phyloP scores from a whole-genome alignment of 2,329 filamentous ascomycete species.

The Aspergillus versicolor region DNA sequence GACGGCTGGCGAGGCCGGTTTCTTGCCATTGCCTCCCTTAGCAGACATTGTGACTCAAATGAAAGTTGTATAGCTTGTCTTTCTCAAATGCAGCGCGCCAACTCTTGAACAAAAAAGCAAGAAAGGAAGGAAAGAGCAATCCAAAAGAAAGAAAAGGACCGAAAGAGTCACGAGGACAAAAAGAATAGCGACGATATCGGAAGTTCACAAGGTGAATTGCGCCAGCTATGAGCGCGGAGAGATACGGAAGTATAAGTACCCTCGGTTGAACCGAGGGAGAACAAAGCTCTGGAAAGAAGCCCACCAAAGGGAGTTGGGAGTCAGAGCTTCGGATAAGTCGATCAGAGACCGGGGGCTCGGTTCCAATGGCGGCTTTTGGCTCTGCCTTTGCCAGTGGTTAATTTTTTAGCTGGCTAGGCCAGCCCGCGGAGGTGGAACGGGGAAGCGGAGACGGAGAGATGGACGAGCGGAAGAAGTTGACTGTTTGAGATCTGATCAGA shows the following conservation, averaged over 20 bases:
- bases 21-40: slow-evolving; percentile 64
- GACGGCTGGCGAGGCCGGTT: slow-evolving; percentile 79
- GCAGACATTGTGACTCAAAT: slow-evolving; percentile 54
- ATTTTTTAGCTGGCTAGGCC: background rate
- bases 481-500: background rate
- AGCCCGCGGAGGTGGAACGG: slow-evolving; percentile 31
- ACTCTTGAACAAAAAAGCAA: background rate
- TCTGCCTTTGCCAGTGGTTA: background rate
- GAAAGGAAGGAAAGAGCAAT: slow-evolving; percentile 6
- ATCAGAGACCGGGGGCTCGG: slow-evolving; percentile 21
- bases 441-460: slow-evolving; percentile 35
- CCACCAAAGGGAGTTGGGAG: slow-evolving; percentile 1
- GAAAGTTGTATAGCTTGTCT: background rate
- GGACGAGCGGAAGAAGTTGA: slow-evolving; percentile 35
- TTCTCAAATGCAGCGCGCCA: slow-evolving; percentile 1
- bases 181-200: slow-evolving; percentile 23
- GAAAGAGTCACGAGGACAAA: slow-evolving; percentile 15
- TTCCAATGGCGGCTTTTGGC: slow-evolving; percentile 24
- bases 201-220: slow-evolving; percentile 19
- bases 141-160: slow-evolving; percentile 9
- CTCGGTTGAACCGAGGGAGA: slow-evolving; percentile 20
- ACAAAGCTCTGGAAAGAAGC: background rate
- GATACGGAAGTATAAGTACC: slow-evolving; percentile 35
- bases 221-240: slow-evolving; percentile 26
- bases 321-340: slow-evolving; percentile 21